phyloP scores from a whole-genome alignment of 768 basidiomycete species.

The Hypholoma sublateritium region DNA sequence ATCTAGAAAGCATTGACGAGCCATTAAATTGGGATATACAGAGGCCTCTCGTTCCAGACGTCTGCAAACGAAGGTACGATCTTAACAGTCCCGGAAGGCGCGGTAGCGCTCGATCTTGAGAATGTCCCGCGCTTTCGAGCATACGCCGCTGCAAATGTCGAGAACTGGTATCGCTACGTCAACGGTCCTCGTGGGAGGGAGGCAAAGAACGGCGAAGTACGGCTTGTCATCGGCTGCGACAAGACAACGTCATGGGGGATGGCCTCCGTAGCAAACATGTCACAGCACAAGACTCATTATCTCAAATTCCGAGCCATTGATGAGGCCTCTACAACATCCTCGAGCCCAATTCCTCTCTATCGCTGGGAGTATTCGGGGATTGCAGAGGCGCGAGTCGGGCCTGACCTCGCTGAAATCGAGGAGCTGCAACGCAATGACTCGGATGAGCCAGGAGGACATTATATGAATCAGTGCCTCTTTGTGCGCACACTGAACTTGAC shows the following conservation, averaged over 20 bases:
- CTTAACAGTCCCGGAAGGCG: slow-evolving; percentile 20
- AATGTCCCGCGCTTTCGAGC: slow-evolving; percentile 6
- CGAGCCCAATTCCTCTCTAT: background rate
- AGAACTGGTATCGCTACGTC: slow-evolving; percentile 20
- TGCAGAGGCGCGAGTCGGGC: background rate
- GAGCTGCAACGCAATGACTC: background rate
- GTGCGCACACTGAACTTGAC: background rate
- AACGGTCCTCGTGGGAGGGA: slow-evolving; percentile 12
- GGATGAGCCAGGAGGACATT: background rate
- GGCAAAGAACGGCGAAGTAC: slow-evolving; percentile 18
- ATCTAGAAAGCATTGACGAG: no score
- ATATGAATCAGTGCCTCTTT: background rate
- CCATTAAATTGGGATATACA: background rate
- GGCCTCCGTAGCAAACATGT: slow-evolving; percentile 13
- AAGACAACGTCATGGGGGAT: slow-evolving; percentile 21
- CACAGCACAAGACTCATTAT: background rate
- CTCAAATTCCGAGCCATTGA: background rate
- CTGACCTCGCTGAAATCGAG: background rate
- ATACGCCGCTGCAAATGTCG: slow-evolving; percentile 12
- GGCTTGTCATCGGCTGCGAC: slow-evolving; percentile 17
- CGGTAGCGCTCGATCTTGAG: slow-evolving; percentile 11
- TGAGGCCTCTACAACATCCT: background rate
- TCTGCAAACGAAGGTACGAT: slow-evolving; percentile 20
- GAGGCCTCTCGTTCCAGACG: slow-evolving; percentile 13
- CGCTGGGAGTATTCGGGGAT: background rate